Conservation (phyloP, 139 green algal species). For the Chlorella sp. region DNA sequence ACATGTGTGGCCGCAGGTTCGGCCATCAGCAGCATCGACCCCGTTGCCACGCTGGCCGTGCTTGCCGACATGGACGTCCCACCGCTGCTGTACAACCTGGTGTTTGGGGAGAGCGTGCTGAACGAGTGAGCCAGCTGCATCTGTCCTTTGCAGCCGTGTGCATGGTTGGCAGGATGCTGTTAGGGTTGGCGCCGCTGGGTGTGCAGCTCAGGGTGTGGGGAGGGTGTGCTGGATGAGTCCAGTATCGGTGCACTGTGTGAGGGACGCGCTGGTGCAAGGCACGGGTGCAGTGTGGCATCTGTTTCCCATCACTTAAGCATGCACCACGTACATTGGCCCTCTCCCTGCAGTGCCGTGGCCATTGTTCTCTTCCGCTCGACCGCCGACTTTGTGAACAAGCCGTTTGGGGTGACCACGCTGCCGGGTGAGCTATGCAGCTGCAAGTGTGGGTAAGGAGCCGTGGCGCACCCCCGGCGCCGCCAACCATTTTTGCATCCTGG, state of each 20-base stretch:
- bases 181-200: too few species aligned
- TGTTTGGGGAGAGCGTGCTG: constrained; percentile 74
- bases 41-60: constrained; percentile 70
- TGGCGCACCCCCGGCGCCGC: too few species aligned
- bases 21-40: constrained; percentile 78
- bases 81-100: constrained; percentile 52
- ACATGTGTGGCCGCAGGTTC: constrained; percentile 45
- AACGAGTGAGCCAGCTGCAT: constrained; percentile 63
- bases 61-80: constrained; percentile 51
- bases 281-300: too few species aligned
- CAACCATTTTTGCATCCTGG: too few species aligned
- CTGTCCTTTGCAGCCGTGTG: not conserved
- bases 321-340: too few species aligned
- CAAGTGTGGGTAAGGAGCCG: too few species aligned
- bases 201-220: too few species aligned
- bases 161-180: not conserved
- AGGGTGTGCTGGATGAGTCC: too few species aligned
- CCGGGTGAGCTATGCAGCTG: not conserved
- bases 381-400: constrained; percentile 41
- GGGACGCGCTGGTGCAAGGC: too few species aligned
- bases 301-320: too few species aligned
- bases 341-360: constrained; percentile 56
- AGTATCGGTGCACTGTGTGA: too few species aligned
- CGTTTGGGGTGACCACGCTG: constrained; percentile 10
- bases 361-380: constrained; percentile 83